These are phyloP conservation scores for Phytophthora rubi DNA, from an alignment of 352 stramenopile species.

Conservation along the genomic window DNA sequence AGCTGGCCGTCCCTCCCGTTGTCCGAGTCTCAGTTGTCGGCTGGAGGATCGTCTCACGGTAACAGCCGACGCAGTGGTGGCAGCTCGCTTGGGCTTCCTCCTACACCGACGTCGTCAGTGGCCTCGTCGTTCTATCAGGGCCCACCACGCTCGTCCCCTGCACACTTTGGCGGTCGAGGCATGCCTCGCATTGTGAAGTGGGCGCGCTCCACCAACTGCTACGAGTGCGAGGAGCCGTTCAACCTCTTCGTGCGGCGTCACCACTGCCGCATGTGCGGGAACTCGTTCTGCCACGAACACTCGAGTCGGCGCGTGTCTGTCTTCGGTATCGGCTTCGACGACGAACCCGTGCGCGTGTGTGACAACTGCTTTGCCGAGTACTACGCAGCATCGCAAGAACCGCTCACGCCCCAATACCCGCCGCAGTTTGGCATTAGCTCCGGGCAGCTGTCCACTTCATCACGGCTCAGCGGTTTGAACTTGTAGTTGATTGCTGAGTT, in stretches of 20 bases:
- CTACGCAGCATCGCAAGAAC: constrained; percentile 49
- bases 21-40: constrained; percentile 53
- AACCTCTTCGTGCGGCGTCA: constrained; percentile 86
- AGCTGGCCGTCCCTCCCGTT: constrained; percentile 48
- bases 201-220: constrained; percentile 81
- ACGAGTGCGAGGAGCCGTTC: constrained; percentile 86
- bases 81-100: constrained; percentile 40
- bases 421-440: constrained; percentile 37
- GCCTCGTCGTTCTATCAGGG: constrained; percentile 46
- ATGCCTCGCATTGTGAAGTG: constrained; percentile 81
- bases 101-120: constrained; percentile 39
- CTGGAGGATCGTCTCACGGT: constrained; percentile 37
- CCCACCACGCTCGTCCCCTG: constrained; percentile 30
- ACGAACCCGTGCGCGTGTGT: constrained; percentile 86
- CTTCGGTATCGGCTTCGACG: constrained; percentile 80
- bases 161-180: constrained; percentile 38
- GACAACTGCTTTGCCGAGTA: constrained; percentile 87
- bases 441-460: constrained; percentile 38
- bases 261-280: constrained; percentile 88
- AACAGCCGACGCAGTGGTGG: constrained; percentile 26
- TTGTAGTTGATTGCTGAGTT: constrained; percentile 10
- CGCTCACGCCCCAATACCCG: constrained; percentile 28
- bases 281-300: constrained; percentile 89
- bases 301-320: constrained; percentile 79
- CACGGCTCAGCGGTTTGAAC: constrained; percentile 42